These are phyloP conservation scores for Xylariomycetidae sp. DNA, from an alignment of 2,329 filamentous ascomycete species.

Conservation along the genomic window DNA sequence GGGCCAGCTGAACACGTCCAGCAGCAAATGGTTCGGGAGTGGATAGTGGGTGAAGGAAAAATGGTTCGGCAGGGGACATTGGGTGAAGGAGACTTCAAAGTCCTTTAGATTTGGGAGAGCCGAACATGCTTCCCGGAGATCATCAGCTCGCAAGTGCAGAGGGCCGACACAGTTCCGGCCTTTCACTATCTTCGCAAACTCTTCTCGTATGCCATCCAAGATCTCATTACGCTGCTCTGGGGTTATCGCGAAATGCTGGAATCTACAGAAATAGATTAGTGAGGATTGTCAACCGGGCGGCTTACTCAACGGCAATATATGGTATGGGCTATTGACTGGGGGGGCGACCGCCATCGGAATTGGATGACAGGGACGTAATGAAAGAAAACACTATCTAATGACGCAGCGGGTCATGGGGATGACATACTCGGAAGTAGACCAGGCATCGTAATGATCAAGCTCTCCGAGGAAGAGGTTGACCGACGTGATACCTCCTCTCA, in stretches of 20 bases:
- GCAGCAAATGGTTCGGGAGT: constrained; percentile 30
- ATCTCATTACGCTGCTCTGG: constrained; percentile 31
- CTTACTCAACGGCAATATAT: too few relatives aligned
- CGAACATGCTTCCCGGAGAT: constrained; percentile 34
- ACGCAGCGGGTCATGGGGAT: background rate
- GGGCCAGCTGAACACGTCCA: constrained; percentile 33
- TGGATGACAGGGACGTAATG: too few relatives aligned
- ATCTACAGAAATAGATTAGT: constrained; percentile 21
- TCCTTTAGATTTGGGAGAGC: constrained; percentile 34
- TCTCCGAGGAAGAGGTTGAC: constrained; percentile 43
- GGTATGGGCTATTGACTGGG: too few relatives aligned
- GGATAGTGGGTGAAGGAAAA: constrained; percentile 38
- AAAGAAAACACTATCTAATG: too few relatives aligned
- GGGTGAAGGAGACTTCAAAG: constrained; percentile 37
- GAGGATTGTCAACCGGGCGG: too few relatives aligned
- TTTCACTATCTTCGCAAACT: constrained; percentile 32
- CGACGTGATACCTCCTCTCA: constrained; percentile 36
- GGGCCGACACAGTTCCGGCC: constrained; percentile 29
- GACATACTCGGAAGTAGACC: constrained; percentile 25
- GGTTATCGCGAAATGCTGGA: constrained; percentile 33
- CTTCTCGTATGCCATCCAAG: constrained; percentile 31
- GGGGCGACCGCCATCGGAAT: too few relatives aligned
- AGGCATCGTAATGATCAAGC: constrained; percentile 35
- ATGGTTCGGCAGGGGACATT: constrained; percentile 33
- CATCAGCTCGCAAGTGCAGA: constrained; percentile 30